Evolutionary conservation across 371 early-diverging fungal species (phyloP).

Genomic region (Syncephalis plumigaleata): DNA sequence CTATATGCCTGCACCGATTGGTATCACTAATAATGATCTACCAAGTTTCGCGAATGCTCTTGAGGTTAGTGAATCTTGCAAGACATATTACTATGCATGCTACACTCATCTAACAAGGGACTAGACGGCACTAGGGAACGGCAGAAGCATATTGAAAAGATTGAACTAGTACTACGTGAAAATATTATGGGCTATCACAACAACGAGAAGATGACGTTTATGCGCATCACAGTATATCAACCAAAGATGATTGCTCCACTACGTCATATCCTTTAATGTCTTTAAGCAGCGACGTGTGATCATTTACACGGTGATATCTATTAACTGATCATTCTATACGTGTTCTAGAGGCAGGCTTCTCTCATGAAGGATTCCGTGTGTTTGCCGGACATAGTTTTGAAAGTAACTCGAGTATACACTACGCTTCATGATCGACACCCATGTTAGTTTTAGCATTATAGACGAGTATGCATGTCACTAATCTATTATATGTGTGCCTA

Average conservation of each 20-base stretch:
- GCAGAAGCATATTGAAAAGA: constrained; percentile 19
- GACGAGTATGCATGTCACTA: neutral
- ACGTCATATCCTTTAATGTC: constrained; percentile 8
- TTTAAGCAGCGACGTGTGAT: too few species aligned
- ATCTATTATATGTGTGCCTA: neutral
- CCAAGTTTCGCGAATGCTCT: constrained; percentile 32
- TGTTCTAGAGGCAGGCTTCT: constrained; percentile 28
- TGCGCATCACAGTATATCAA: constrained; percentile 44
- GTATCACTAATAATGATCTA: constrained; percentile 44
- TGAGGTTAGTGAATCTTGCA: constrained; percentile 27
- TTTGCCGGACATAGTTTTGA: constrained; percentile 64
- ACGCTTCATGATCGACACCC: constrained; percentile 96
- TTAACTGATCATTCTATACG: constrained; percentile 8
- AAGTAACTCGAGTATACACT: constrained; percentile 73
- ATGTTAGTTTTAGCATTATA: constrained; percentile 20
- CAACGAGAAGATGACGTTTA: constrained; percentile 40
- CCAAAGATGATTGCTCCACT: constrained; percentile 23
- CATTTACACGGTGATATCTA: constrained; percentile 1
- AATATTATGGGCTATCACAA: constrained; percentile 72
- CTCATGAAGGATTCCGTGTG: constrained; percentile 10
- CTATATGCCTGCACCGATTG: constrained; percentile 79
- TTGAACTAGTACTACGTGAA: constrained; percentile 51
- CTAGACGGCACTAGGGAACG: neutral
- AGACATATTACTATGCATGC: constrained; percentile 3
- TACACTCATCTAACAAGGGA: constrained; percentile 1